Evolutionary conservation across 2,329 filamentous ascomycete species (phyloP).

Genomic region (Aureobasidium leucospermi): DNA sequence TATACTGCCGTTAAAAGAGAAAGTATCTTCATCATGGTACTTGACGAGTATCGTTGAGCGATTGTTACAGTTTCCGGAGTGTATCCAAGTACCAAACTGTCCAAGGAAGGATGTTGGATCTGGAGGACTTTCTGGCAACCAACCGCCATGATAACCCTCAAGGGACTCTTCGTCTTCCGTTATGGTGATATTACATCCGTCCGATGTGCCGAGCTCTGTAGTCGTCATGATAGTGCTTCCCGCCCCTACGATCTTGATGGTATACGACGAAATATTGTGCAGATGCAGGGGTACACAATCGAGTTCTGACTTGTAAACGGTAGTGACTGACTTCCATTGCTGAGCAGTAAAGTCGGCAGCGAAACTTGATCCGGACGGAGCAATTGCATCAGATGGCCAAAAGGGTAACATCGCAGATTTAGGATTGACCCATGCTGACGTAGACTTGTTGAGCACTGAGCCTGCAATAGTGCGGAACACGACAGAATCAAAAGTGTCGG

Average conservation of each 20-base stretch:
- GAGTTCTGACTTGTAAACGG: not conserved
- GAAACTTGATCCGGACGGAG: too few relatives aligned
- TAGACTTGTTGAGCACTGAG: not conserved
- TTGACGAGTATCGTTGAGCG: not conserved
- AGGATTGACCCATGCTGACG: not conserved
- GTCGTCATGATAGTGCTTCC: not conserved
- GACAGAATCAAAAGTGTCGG: not conserved
- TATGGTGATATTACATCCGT: not conserved
- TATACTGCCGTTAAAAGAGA: not conserved
- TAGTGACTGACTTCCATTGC: not conserved
- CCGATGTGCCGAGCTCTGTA: not conserved
- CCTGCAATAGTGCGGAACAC: not conserved
- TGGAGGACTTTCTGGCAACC: not conserved
- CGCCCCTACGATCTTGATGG: not conserved
- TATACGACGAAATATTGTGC: not conserved
- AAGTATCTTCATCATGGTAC: too few relatives aligned
- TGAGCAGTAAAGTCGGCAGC: not conserved
- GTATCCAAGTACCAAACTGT: not conserved
- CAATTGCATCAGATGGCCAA: not conserved
- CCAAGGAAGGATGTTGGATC: too few relatives aligned
- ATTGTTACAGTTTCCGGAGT: not conserved
- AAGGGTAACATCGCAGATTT: not conserved
- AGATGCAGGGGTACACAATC: not conserved
- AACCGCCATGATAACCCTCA: not conserved
- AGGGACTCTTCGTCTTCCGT: not conserved